A percentile compares a stretch with the other conserved stretches of the same genome.
Evolutionary conservation across 2,329 filamentous ascomycete species (phyloP).

Genomic region (Nigrospora oryzae): DNA sequence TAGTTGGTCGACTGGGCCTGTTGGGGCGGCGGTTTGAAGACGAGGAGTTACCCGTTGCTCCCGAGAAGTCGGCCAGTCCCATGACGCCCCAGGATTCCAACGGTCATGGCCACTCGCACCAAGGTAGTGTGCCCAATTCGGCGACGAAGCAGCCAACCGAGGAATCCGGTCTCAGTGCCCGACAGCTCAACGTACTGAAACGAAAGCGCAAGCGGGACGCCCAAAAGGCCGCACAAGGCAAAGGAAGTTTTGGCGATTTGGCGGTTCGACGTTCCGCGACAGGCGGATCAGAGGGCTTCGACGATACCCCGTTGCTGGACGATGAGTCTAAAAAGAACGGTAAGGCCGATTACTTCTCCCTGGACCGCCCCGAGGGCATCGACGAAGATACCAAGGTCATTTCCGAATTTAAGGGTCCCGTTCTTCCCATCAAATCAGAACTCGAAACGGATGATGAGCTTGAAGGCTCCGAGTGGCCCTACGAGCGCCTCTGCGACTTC

Average conservation of each 20-base stretch:
- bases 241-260: conserved; percentile 83
- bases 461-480: conserved; percentile 84
- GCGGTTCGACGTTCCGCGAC: conserved; percentile 57
- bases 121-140: conserved; percentile 24
- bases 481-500: conserved; percentile 87
- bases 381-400: conserved; percentile 91
- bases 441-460: conserved; percentile 70
- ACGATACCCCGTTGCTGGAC: conserved; percentile 48
- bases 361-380: conserved; percentile 67
- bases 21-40: conserved; percentile 80
- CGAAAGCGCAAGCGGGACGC: conserved; percentile 87
- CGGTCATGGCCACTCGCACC: conserved; percentile 22
- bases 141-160: conserved; percentile 39
- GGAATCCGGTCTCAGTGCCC: conserved; percentile 72
- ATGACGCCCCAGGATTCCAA: conserved; percentile 34
- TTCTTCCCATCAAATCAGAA: conserved; percentile 75
- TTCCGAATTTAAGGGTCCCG: conserved; percentile 85
- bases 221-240: conserved; percentile 76
- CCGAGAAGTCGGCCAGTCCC: conserved; percentile 44
- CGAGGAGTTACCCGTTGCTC: conserved; percentile 60
- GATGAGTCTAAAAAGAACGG: conserved; percentile 51
- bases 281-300: conserved; percentile 52
- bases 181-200: conserved; percentile 91
- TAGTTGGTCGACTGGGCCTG: conserved; percentile 74
- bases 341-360: conserved; percentile 78